These are phyloP conservation scores for Wallacemonas sp. DNA, from an alignment of 208 protist genomes.

Conservation along the genomic window DNA sequence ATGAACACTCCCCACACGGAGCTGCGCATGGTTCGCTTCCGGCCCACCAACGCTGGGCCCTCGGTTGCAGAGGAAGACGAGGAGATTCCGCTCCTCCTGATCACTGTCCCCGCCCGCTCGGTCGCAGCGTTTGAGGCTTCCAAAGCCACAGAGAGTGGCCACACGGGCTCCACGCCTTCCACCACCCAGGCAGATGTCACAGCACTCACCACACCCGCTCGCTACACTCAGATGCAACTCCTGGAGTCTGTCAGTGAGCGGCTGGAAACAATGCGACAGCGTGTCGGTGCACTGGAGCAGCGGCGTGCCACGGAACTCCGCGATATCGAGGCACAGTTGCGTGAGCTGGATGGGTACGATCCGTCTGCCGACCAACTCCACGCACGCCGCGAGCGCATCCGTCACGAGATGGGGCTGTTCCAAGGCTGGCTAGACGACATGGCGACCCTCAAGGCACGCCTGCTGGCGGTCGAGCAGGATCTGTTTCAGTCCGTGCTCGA, in stretches of 20 bases:
- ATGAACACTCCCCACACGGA: conserved; percentile 2
- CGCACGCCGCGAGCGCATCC: conserved; percentile 23
- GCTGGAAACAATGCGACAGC: conserved; percentile 37
- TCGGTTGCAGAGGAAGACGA: background rate
- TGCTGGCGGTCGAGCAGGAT: conserved; percentile 24
- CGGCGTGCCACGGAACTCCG: conserved; percentile 36
- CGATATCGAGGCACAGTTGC: conserved; percentile 24
- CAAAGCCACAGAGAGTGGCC: background rate
- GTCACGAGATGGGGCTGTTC: conserved; percentile 31
- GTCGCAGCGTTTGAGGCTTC: conserved; percentile 1
- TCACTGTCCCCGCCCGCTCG: conserved; percentile 8
- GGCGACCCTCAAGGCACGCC: conserved; percentile 7
- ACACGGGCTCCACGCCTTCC: background rate
- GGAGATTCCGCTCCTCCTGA: conserved; percentile 3
- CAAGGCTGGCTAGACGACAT: conserved; percentile 23
- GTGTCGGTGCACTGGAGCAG: conserved; percentile 36
- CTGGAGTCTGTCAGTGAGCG: conserved; percentile 34
- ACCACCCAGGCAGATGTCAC: conserved; percentile 3
- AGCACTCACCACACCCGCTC: conserved; percentile 31
- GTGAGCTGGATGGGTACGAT: conserved; percentile 47
- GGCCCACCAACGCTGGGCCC: background rate
- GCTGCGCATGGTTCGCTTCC: conserved; percentile 5
- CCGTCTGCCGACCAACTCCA: conserved; percentile 33
- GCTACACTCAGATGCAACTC: conserved; percentile 44
- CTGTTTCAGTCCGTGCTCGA: conserved; percentile 37